Conservation (phyloP, 116 monocot genomes). For the Posidonia oceanica region DNA sequence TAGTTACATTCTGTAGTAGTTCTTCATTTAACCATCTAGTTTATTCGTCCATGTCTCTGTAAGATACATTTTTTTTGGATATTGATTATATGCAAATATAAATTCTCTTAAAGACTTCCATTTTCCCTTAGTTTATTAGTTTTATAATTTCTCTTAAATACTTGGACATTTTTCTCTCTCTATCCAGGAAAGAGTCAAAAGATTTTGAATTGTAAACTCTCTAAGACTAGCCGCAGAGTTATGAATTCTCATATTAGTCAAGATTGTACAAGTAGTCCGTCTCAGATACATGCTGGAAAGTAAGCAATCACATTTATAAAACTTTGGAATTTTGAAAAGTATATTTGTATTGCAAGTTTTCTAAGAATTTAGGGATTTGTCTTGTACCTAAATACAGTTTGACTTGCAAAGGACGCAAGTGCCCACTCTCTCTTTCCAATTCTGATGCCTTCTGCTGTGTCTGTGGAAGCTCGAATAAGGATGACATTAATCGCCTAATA, state of each 20-base stretch:
- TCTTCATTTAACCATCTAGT: too few relatives aligned
- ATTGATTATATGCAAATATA: not conserved
- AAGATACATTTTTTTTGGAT: not conserved
- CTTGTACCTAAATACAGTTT: constrained; percentile 20
- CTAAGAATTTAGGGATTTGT: too few relatives aligned
- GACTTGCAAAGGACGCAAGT: constrained; percentile 10
- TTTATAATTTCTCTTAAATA: not conserved
- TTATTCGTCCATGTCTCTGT: too few relatives aligned
- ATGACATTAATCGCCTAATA: constrained; percentile 47
- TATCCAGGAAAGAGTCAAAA: constrained; percentile 2
- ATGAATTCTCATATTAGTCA: not conserved
- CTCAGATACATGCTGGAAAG: constrained; percentile 27
- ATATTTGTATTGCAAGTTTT: not conserved
- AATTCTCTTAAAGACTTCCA: not conserved
- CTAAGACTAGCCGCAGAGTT: not conserved
- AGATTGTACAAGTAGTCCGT: constrained; percentile 6
- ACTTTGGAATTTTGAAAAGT: not conserved
- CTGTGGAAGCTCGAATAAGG: constrained; percentile 71
- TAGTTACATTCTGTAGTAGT: too few relatives aligned
- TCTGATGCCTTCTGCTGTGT: constrained; percentile 80
- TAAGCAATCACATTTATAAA: constrained; percentile 10
- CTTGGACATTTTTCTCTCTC: not conserved
- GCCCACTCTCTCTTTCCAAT: constrained; percentile 14
- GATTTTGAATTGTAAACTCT: not conserved
- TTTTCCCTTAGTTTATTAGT: too few relatives aligned